Evolutionary conservation across 2,329 filamentous ascomycete genomes (phyloP), one percentile per base, ranked within the genome.

Genomic region (Alternaria hordeiaustralica): DNA sequence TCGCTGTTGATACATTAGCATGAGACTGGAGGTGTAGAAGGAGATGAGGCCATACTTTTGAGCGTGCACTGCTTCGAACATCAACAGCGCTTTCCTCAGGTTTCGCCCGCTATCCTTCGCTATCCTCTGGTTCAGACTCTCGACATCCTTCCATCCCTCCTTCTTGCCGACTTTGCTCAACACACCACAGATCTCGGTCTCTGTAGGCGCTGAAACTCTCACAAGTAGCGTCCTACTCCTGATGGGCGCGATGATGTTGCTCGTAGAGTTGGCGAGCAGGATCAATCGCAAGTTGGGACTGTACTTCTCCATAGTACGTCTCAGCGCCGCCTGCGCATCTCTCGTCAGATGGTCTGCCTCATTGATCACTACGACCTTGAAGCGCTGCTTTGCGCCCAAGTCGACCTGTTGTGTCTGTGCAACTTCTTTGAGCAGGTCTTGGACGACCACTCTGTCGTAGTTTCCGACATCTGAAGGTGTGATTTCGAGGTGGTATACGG

Each of bases 341-440:
- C 96, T 86, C 4, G 91, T 96, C 68, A 99, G 86, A 76, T 97
- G 92, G 78, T 99, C 96, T 8, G 96, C 96, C 84, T 99, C 96
- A 75, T 99, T 99, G 86, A 99, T 98, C 36, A 99, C 95, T 1
- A 99, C 96, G 1, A 99, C 94, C 83, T 99, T 99, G 87, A 99
- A 99, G 47, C 90, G 88, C 79, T 99, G 96, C 78, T 89, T 92
- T 15, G 96, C 96, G 12, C 89, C 87, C 71, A 96, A 86, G 79
- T 99, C 96, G n/a, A 99, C 96, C 82, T 99, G 96, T 80, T 99
- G 96, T 57, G 96, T 99, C 82, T 99, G 96, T 28, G 96, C 96
- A 6, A 99, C 95, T 81, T 99, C 96, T 81, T 99, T 99, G 53
- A 99, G 84, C 53, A 99, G 84, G 75, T 98, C 96, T 78, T 99